A percentile compares a stretch with the other conserved stretches of the same genome.
Conservation (phyloP, 2,329 filamentous ascomycete species). For the Ophiocordyceps australis region DNA sequence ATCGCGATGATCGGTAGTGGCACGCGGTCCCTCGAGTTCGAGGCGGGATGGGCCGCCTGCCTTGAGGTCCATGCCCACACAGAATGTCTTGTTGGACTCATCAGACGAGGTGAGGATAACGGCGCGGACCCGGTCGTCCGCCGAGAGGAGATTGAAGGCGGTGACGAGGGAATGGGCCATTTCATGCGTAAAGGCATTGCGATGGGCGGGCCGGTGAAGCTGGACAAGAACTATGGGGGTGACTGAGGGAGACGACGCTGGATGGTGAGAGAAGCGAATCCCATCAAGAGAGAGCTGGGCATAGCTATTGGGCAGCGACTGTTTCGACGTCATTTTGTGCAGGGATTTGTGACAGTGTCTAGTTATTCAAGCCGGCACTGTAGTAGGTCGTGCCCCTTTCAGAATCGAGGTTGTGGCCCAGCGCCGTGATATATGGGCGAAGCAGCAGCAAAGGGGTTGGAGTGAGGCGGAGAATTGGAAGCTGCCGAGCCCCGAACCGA, state of each 20-base stretch:
- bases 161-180: slow-evolving; percentile 44
- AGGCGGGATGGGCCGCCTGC: slow-evolving; percentile 10
- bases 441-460: too few relatives aligned
- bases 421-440: too few relatives aligned
- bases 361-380: too few relatives aligned
- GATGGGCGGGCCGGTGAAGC: slow-evolving; percentile 43
- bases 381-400: too few relatives aligned
- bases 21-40: slow-evolving; percentile 8
- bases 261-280: slow-evolving; percentile 29
- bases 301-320: slow-evolving; percentile 17
- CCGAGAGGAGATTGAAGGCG: slow-evolving; percentile 30
- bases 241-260: slow-evolving; percentile 27
- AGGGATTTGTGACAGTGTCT: too few relatives aligned
- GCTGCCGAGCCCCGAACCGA: too few relatives aligned
- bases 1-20: slow-evolving; percentile 28
- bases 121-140: slow-evolving; percentile 32
- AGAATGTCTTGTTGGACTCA: slow-evolving; percentile 29
- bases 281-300: slow-evolving; percentile 19
- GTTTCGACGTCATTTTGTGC: background rate
- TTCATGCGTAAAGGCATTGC: slow-evolving; percentile 50
- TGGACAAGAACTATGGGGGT: slow-evolving; percentile 45
- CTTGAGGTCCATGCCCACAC: slow-evolving; percentile 38
- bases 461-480: too few relatives aligned
- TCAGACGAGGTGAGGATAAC: slow-evolving; percentile 37
- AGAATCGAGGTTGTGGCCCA: too few relatives aligned